Evolutionary conservation across 768 basidiomycete species (phyloP).

Genomic region (Phanerochaete carnosa): DNA sequence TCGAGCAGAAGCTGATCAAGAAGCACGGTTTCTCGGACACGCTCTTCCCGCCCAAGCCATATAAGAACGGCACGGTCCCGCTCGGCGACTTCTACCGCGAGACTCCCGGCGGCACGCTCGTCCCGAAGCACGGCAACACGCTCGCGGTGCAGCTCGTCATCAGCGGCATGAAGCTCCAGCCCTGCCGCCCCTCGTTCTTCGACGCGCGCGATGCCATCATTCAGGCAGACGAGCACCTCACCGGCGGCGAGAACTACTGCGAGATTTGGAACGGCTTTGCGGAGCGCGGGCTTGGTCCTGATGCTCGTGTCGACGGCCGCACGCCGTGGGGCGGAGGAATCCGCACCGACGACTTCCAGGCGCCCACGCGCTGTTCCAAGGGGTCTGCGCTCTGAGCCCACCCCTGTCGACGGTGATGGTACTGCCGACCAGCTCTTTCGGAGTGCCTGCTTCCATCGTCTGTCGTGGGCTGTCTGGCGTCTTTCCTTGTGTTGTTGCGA

Average conservation of each 20-base stretch:
- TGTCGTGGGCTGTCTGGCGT: background rate
- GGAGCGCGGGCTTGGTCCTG: conserved; percentile 72
- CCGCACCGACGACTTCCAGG: conserved; percentile 49
- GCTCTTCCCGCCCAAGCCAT: conserved; percentile 77
- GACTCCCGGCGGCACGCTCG: conserved; percentile 40
- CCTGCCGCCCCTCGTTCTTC: conserved; percentile 88
- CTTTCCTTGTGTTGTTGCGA: background rate
- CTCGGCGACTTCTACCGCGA: conserved; percentile 72
- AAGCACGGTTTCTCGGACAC: conserved; percentile 78
- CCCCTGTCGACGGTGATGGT: too few relatives aligned
- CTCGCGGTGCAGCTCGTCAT: conserved; percentile 81
- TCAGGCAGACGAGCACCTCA: conserved; percentile 85
- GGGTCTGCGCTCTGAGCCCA: too few relatives aligned
- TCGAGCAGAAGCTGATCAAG: conserved; percentile 67
- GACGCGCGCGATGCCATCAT: conserved; percentile 88
- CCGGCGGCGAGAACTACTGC: conserved; percentile 92
- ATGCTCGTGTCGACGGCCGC: conserved; percentile 68
- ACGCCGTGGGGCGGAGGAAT: conserved; percentile 95
- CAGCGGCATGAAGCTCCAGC: conserved; percentile 93
- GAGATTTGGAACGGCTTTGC: conserved; percentile 85
- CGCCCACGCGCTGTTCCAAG: background rate
- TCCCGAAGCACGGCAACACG: conserved; percentile 93
- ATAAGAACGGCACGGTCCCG: conserved; percentile 61
- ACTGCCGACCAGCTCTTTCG: background rate
- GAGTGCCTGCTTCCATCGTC: background rate